These are phyloP conservation scores for Entomortierella lignicola DNA, from an alignment of 192 early-diverging fungal species.

Conservation along the genomic window DNA sequence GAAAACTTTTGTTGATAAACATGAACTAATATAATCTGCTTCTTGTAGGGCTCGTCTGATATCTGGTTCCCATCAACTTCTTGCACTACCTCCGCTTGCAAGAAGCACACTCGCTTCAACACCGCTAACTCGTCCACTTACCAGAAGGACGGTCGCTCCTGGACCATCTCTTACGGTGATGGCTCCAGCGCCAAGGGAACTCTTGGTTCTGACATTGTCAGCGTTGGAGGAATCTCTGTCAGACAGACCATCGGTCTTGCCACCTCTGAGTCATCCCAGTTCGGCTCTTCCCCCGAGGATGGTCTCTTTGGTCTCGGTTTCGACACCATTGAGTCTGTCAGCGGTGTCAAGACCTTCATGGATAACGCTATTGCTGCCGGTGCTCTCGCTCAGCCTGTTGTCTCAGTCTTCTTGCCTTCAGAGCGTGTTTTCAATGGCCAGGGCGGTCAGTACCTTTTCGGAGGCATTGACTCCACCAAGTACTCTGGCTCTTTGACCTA, in stretches of 20 bases:
- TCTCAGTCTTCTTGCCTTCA: constrained; percentile 68
- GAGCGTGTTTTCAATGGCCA: constrained; percentile 41
- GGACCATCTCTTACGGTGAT: constrained; percentile 73
- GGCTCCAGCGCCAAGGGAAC: constrained; percentile 59
- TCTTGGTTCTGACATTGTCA: constrained; percentile 64
- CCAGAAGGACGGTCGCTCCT: constrained; percentile 64
- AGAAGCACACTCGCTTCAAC: constrained; percentile 61
- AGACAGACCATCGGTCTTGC: constrained; percentile 70
- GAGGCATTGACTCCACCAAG: constrained; percentile 59
- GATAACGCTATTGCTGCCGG: constrained; percentile 67
- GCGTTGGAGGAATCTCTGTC: constrained; percentile 68
- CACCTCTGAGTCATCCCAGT: constrained; percentile 64
- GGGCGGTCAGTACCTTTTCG: constrained; percentile 55
- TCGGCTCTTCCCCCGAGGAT: constrained; percentile 65
- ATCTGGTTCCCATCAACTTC: constrained; percentile 68
- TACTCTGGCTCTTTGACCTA: constrained; percentile 62
- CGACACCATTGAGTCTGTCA: constrained; percentile 55
- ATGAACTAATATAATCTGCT: constrained; percentile 49
- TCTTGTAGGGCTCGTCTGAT: constrained; percentile 62
- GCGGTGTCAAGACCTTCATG: constrained; percentile 61
- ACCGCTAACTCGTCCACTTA: constrained; percentile 62
- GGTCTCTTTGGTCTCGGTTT: constrained; percentile 73
- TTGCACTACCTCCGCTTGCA: constrained; percentile 59
- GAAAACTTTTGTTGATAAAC: constrained; percentile 47
- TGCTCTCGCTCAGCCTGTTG: constrained; percentile 63